Percentiles rank a stretch among this genome's conserved stretches.
phyloP scores from a whole-genome alignment of 331 rosid species.

The Phaseolus coccineus region DNA sequence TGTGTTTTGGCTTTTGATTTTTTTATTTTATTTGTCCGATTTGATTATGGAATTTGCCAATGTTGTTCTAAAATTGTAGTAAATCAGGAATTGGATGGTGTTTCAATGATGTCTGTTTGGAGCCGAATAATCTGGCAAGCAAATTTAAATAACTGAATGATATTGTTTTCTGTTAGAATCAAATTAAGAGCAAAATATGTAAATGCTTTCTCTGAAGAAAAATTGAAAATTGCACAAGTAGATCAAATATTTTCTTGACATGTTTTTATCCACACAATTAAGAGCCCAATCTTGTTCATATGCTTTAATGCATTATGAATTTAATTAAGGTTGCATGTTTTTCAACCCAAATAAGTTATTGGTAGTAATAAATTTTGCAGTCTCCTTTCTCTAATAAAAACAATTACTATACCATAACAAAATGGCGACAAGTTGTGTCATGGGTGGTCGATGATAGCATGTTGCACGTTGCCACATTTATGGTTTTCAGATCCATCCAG shows the following conservation, averaged over 20 bases:
- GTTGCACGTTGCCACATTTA: conserved; percentile 45
- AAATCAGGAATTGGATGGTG: no score
- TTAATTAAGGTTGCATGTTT: conserved; percentile 6
- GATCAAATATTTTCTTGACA: no score
- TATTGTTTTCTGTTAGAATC: neutral
- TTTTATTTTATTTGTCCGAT: no score
- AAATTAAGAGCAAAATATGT: no score
- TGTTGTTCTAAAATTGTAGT: no score
- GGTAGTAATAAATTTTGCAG: neutral
- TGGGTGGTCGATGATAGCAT: neutral
- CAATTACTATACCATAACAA: neutral
- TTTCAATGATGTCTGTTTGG: no score
- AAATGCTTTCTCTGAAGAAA: no score
- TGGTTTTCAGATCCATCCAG: conserved; percentile 24
- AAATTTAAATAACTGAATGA: neutral
- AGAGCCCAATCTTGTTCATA: neutral
- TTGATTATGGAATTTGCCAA: no score
- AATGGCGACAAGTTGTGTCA: conserved; percentile 20
- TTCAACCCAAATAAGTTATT: neutral
- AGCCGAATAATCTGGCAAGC: no score
- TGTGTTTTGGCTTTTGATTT: no score
- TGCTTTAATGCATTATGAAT: neutral
- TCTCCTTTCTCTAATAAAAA: neutral
- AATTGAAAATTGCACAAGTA: no score
- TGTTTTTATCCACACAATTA: neutral